A percentile compares a stretch with the other conserved stretches of the same genome.
These are phyloP conservation scores for Diplodia intermedia DNA, from an alignment of 2,329 filamentous ascomycete genomes.

Conservation along the genomic window DNA sequence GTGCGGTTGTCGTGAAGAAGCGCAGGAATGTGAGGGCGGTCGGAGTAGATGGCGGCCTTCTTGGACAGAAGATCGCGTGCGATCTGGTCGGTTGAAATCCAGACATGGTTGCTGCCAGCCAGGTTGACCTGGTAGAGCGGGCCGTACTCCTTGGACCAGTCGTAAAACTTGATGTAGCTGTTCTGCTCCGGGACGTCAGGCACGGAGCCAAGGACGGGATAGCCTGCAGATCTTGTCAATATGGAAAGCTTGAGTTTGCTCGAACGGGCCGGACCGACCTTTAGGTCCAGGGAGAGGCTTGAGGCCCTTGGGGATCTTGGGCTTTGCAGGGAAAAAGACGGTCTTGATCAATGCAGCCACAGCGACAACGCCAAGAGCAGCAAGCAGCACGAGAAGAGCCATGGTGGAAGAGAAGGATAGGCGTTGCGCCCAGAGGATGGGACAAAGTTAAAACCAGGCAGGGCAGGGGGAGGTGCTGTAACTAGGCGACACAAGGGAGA, in stretches of 20 bases:
- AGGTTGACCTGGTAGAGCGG: slow-evolving; percentile 56
- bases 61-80: slow-evolving; percentile 54
- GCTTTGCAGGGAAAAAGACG: slow-evolving; percentile 12
- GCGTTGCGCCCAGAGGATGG: slow-evolving; percentile 3
- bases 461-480: background rate
- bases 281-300: slow-evolving; percentile 51
- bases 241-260: background rate
- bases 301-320: slow-evolving; percentile 41
- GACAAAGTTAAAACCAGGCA: background rate
- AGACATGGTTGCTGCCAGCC: slow-evolving; percentile 55
- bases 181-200: slow-evolving; percentile 54
- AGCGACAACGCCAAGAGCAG: slow-evolving; percentile 38
- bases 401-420: slow-evolving; percentile 38
- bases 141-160: slow-evolving; percentile 54
- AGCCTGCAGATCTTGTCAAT: slow-evolving; percentile 41
- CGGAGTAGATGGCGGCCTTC: slow-evolving; percentile 55
- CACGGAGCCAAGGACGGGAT: slow-evolving; percentile 52
- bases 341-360: slow-evolving; percentile 36
- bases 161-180: slow-evolving; percentile 54
- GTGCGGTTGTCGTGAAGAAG: slow-evolving; percentile 54
- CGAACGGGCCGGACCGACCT: slow-evolving; percentile 40
- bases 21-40: slow-evolving; percentile 55
- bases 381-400: slow-evolving; percentile 42
- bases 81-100: slow-evolving; percentile 54
- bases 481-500: slow-evolving; percentile 22